phyloP scores from a whole-genome alignment of 441 rosid species.

The Mallotus repandus region DNA sequence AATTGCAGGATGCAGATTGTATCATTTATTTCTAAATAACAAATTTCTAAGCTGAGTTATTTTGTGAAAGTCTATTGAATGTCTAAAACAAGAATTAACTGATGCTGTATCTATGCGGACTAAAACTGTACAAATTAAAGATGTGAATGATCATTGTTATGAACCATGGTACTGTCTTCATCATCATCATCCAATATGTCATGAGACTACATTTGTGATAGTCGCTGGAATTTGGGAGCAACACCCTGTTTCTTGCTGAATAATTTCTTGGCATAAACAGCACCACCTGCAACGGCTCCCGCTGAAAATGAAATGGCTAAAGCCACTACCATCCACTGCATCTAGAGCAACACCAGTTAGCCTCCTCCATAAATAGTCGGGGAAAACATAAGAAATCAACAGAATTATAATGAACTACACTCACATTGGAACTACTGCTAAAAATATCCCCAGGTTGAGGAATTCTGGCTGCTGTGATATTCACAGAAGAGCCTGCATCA shows the following conservation, averaged over 20 bases:
- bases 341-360: neutral
- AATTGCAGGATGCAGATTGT: too few relatives aligned
- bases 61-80: neutral
- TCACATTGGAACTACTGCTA: neutral
- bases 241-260: neutral
- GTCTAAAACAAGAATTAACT: neutral
- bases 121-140: neutral
- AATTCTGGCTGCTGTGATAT: neutral
- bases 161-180: neutral
- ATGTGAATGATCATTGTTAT: neutral
- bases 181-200: neutral
- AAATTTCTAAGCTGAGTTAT: too few relatives aligned
- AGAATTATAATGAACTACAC: neutral
- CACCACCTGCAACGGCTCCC: slow-evolving; percentile 8
- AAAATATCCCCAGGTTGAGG: neutral
- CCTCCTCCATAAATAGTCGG: too few relatives aligned
- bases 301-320: neutral
- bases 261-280: neutral
- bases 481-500: neutral
- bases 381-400: too few relatives aligned
- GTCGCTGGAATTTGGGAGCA: neutral
- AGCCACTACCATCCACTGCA: neutral
- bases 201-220: neutral
- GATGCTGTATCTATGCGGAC: neutral
- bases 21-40: too few relatives aligned